These are phyloP conservation scores for Venturiaceae sp. DNA, from an alignment of 2,329 filamentous ascomycete genomes.

Conservation along the genomic window DNA sequence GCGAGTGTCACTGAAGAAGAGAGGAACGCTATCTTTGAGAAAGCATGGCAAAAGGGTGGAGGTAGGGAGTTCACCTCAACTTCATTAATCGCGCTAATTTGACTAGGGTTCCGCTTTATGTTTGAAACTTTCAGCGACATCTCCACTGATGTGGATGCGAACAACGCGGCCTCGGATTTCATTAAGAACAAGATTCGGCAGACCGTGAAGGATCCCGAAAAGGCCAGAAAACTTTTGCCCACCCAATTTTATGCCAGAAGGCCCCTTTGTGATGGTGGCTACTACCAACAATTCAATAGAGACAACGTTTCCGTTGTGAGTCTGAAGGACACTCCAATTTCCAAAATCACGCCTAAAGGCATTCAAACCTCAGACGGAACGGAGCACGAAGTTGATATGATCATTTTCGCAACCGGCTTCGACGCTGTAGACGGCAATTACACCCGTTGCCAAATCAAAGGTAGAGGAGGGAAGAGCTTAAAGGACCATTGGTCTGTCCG, in stretches of 20 bases:
- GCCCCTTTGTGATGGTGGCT: constrained; percentile 9
- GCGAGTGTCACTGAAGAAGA: constrained; percentile 8
- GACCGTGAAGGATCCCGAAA: constrained; percentile 42
- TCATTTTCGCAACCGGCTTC: constrained; percentile 37
- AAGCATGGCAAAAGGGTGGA: constrained; percentile 21
- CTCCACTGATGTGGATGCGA: constrained; percentile 14
- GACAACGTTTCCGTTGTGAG: constrained; percentile 43
- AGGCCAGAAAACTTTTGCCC: constrained; percentile 38
- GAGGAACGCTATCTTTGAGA: constrained; percentile 11
- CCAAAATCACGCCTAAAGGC: constrained; percentile 24
- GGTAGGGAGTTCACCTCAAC: constrained; percentile 31
- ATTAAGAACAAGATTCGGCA: constrained; percentile 17
- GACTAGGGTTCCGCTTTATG: constrained; percentile 23
- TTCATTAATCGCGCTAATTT: constrained; percentile 10
- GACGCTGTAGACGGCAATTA: constrained; percentile 12
- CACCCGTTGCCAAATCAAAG: neutral
- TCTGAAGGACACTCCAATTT: constrained; percentile 34
- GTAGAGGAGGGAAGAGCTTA: neutral
- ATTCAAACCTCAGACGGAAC: constrained; percentile 29
- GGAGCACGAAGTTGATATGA: constrained; percentile 27
- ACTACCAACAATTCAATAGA: constrained; percentile 18
- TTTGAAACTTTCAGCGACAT: constrained; percentile 18
- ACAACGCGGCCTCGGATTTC: constrained; percentile 17
- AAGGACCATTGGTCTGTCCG: neutral
- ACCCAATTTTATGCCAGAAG: constrained; percentile 3